phyloP scores from a whole-genome alignment of 176 grass and related monocot genomes.

The Echinochloa phyllopogon region DNA sequence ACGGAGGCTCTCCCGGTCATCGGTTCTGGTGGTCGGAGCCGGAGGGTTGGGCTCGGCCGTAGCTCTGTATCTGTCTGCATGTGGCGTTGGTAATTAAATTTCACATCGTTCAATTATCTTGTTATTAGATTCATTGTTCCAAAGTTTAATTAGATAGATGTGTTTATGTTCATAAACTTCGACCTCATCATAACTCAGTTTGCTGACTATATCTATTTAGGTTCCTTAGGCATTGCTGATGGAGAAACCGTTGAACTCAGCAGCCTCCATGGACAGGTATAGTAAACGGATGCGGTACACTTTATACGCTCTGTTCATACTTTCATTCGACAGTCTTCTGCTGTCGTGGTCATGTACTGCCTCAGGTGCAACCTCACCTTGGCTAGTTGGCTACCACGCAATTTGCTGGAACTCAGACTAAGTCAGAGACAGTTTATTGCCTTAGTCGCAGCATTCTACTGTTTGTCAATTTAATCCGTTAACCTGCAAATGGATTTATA shows the following conservation, averaged over 20 bases:
- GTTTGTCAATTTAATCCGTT: neutral
- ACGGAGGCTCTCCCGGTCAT: conserved; percentile 58
- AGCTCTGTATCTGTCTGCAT: conserved; percentile 62
- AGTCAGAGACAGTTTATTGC: neutral
- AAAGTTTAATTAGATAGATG: neutral
- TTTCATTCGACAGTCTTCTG: neutral
- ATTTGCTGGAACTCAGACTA: neutral
- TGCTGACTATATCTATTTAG: conserved; percentile 29
- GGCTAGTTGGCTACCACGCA: neutral
- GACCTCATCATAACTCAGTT: neutral
- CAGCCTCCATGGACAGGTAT: conserved; percentile 65
- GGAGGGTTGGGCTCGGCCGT: conserved; percentile 72
- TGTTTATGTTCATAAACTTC: neutral
- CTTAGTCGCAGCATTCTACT: neutral
- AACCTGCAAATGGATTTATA: neutral
- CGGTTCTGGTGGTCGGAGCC: conserved; percentile 72
- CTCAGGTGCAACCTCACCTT: neutral
- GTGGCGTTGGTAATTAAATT: conserved; percentile 62
- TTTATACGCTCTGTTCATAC: neutral
- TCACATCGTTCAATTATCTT: neutral
- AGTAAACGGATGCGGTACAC: neutral
- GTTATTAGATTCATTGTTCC: neutral
- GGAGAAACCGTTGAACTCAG: conserved; percentile 62
- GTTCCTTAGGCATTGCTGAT: conserved; percentile 76
- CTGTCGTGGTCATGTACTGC: neutral